These are phyloP conservation scores for Aspergillus felis DNA, from an alignment of 2,329 filamentous ascomycete species.

Conservation along the genomic window DNA sequence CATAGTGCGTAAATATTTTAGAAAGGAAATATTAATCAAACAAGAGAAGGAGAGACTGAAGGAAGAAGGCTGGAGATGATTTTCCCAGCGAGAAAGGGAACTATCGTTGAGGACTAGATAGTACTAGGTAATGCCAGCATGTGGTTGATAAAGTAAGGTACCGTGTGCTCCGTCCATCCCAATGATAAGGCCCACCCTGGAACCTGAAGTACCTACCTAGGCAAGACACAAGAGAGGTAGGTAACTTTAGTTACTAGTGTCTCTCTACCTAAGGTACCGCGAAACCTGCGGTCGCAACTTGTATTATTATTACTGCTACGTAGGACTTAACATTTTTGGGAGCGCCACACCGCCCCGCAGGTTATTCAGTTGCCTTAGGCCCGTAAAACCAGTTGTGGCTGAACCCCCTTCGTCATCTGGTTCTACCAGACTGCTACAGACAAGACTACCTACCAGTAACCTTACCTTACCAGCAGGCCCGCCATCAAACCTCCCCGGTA, in stretches of 20 bases:
- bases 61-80: constrained; percentile 4
- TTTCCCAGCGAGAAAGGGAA: not conserved
- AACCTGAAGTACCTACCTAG: constrained; percentile 1
- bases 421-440: not conserved
- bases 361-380: constrained; percentile 12
- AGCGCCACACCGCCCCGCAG: constrained; percentile 14
- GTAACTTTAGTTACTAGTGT: not conserved
- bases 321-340: not conserved
- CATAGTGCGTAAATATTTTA: constrained; percentile 9
- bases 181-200: not conserved
- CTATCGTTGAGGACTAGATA: not conserved
- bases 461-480: constrained; percentile 7
- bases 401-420: constrained; percentile 33
- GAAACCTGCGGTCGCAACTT: not conserved
- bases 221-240: constrained; percentile 3
- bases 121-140: constrained; percentile 1
- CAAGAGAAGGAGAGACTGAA: not conserved
- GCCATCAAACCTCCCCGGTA: constrained; percentile 16
- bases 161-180: not conserved
- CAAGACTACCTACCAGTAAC: not conserved
- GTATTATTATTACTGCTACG: not conserved
- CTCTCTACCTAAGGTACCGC: too few species aligned
- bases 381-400: constrained; percentile 23
- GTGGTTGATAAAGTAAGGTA: constrained; percentile 1
- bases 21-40: not conserved